Evolutionary conservation across 306 rosid genomes (phyloP), one percentile per base, ranked within the genome.

Genomic region (Begonia loranthoides): DNA sequence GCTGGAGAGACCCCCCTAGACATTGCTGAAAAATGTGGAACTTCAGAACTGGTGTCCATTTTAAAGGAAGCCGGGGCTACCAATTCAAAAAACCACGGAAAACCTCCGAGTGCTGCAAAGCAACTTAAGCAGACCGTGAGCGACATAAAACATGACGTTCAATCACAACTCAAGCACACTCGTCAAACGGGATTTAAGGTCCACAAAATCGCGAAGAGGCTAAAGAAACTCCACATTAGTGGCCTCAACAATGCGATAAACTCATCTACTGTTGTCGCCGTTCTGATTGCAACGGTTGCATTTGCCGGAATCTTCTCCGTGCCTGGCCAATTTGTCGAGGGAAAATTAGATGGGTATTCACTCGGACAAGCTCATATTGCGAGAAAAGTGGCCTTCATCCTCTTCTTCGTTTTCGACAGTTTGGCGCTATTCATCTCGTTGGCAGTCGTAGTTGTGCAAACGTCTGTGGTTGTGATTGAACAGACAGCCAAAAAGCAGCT

Each of bases 61-160:
- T 71, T 89, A 68, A 85, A 80, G 81, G 78, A 72, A 66, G 90
- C 87, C 41, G 97, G 97, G 60, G 97, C 94, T 50, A 67, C 75
- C 59, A 89, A 74, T 67, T 79, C 95, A 10, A 65, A 79, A 16
- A 79, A 70, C 50, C 79, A 73, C 69, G 88, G 74, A 59, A 89
- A 85, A 60, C 84, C 95, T 52, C 86, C 76, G n/a, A 79, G 70
- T 69, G 57, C 76, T 13, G 73, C 87, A 19, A 89, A 80, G 71
- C 97, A 89, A 66, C 95, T 89, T 22, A 89, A 89, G 79, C 90
- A 89, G 77, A 85, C 97, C 15, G 97, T 89, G 43, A 85, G 97
- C 36, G 97, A 89, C 76, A 89, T 89, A 66, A 89, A 78, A 70
- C 97, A 89, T 9, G 94, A 74, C 65, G 97, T 89, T 50, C 76